Conservation (phyloP, 2,329 filamentous ascomycete genomes). For the Alternaria infectoria region DNA sequence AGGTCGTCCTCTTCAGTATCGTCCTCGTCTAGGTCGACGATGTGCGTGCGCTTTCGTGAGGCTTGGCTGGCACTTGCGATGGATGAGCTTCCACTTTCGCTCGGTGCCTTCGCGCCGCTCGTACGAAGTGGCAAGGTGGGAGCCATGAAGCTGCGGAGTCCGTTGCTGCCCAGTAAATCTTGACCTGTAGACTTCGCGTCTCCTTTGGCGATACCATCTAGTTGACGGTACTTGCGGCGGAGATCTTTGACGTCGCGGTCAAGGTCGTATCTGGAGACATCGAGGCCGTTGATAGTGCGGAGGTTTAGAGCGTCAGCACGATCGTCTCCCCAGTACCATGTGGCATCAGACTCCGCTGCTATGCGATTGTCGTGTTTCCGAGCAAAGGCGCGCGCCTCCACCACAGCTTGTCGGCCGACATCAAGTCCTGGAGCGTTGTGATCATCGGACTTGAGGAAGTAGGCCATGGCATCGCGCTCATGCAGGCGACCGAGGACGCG, state of each 20-base stretch:
- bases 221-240: conserved; percentile 53
- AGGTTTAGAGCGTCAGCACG: conserved; percentile 63
- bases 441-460: conserved; percentile 49
- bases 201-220: conserved; percentile 43
- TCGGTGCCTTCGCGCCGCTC: background rate
- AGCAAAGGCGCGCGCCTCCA: conserved; percentile 57
- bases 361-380: conserved; percentile 58
- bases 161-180: background rate
- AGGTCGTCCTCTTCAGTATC: conserved; percentile 10
- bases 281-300: conserved; percentile 60
- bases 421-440: conserved; percentile 36
- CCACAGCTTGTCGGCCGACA: conserved; percentile 55
- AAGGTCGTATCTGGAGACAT: conserved; percentile 56
- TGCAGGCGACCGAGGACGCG: conserved; percentile 62
- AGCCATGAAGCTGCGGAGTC: conserved; percentile 29
- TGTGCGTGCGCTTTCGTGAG: conserved; percentile 14
- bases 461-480: conserved; percentile 57
- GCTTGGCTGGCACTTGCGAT: background rate
- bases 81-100: background rate
- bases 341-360: conserved; percentile 35
- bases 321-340: conserved; percentile 65
- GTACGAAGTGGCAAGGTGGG: conserved; percentile 12
- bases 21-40: conserved; percentile 19
- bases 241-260: conserved; percentile 55
- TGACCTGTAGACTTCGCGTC: background rate